phyloP scores from a whole-genome alignment of 1,284 basidiomycete genomes.

The Lentinus polychrous region DNA sequence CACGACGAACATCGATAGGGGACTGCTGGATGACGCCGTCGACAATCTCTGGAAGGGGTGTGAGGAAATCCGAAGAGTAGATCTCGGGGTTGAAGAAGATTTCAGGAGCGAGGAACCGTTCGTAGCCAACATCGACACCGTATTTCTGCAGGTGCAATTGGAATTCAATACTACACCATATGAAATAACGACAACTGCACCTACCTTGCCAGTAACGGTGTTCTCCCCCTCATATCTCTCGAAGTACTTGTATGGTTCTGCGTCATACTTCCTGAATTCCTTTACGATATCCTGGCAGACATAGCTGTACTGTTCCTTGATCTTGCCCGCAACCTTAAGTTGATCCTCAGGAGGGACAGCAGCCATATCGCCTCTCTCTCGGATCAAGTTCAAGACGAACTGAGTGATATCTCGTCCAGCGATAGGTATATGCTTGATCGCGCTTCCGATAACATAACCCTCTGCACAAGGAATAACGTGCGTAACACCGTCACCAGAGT shows the following conservation, averaged over 20 bases:
- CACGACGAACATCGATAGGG: conserved; percentile 92
- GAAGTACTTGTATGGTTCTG: conserved; percentile 95
- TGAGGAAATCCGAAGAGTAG: conserved; percentile 96
- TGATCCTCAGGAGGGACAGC: conserved; percentile 96
- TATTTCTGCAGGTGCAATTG: no score
- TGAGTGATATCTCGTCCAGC: conserved; percentile 97
- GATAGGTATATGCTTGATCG: conserved; percentile 99
- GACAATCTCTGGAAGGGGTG: conserved; percentile 94
- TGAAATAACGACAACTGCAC: conserved; percentile 26
- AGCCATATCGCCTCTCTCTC: conserved; percentile 91
- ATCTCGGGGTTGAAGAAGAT: conserved; percentile 99
- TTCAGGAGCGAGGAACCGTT: conserved; percentile 97
- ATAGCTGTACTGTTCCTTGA: conserved; percentile 99
- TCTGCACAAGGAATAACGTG: conserved; percentile 96
- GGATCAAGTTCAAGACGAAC: conserved; percentile 94
- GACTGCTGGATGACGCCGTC: conserved; percentile 95
- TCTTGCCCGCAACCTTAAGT: conserved; percentile 84
- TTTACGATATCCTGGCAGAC: conserved; percentile 99
- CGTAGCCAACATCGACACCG: conserved; percentile 91
- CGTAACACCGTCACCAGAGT: conserved; percentile 98
- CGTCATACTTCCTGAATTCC: conserved; percentile 97
- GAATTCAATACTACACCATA: no score
- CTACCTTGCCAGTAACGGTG: conserved; percentile 84
- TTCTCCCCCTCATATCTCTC: conserved; percentile 92
- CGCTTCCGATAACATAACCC: conserved; percentile 98